A percentile compares a stretch with the other conserved stretches of the same genome.
Evolutionary conservation across 208 protist species (phyloP).

Genomic region (Crithidia sp.): DNA sequence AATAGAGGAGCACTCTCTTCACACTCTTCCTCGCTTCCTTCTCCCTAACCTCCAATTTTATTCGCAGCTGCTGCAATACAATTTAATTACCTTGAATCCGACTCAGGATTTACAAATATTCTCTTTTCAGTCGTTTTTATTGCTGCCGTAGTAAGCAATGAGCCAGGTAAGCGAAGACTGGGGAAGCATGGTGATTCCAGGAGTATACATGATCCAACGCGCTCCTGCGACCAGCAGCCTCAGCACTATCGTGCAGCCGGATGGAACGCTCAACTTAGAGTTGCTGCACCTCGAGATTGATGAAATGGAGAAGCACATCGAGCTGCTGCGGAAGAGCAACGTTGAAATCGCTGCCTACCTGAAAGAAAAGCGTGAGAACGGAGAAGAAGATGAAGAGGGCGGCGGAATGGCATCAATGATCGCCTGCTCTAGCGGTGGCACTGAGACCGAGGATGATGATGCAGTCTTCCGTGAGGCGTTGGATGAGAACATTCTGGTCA

Average conservation of each 20-base stretch:
- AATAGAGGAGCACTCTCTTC: no score
- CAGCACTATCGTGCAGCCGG: slow-evolving; percentile 11
- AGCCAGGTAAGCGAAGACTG: slow-evolving; percentile 36
- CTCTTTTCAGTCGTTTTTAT: no score
- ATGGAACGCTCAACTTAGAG: slow-evolving; percentile 56
- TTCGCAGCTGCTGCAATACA: no score
- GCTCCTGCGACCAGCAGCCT: slow-evolving; percentile 3
- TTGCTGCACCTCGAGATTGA: slow-evolving; percentile 68
- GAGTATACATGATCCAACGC: slow-evolving; percentile 82
- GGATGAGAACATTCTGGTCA: slow-evolving; percentile 41
- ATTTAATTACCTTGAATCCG: no score
- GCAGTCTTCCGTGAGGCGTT: slow-evolving; percentile 39
- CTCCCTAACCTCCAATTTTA: no score
- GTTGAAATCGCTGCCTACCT: slow-evolving; percentile 50
- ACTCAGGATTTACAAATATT: no score
- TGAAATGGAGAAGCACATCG: slow-evolving; percentile 50
- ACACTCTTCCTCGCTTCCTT: no score
- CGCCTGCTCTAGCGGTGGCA: slow-evolving; percentile 9
- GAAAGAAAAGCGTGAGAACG: slow-evolving; percentile 13
- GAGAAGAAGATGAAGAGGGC: slow-evolving; percentile 16
- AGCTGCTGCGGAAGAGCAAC: slow-evolving; percentile 71
- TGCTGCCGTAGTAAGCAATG: slow-evolving; percentile 6
- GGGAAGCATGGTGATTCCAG: slow-evolving; percentile 79
- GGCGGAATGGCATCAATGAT: slow-evolving; percentile 18
- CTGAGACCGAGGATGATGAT: slow-evolving; percentile 30